Conservation (phyloP, 1,284 basidiomycete genomes). For the Pisolithus thermaeus region DNA sequence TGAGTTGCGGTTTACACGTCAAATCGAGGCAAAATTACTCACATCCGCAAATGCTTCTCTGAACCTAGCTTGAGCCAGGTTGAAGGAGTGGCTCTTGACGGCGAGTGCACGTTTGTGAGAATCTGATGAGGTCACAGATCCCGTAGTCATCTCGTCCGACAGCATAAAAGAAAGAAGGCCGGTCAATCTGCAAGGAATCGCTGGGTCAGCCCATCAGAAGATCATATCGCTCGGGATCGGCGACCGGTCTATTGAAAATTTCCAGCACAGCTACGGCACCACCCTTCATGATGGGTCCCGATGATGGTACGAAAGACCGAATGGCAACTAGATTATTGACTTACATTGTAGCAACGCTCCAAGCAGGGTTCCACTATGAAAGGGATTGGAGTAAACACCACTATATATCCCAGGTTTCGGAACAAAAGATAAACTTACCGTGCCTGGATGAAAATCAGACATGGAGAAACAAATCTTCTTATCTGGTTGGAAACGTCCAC, state of each 20-base stretch:
- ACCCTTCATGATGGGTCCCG: conserved; percentile 1
- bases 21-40: conserved; percentile 27
- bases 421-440: conserved; percentile 47
- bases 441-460: conserved; percentile 90
- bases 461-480: conserved; percentile 96
- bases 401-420: not conserved
- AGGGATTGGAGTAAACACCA: not conserved
- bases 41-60: conserved; percentile 83
- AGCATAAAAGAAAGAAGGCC: conserved; percentile 95
- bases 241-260: conserved; percentile 10
- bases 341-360: conserved; percentile 90
- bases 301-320: conserved; percentile 2
- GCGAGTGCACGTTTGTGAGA: conserved; percentile 78
- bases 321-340: conserved; percentile 25
- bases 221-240: not conserved
- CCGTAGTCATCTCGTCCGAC: conserved; percentile 94
- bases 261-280: too few relatives aligned
- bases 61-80: conserved; percentile 76
- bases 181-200: conserved; percentile 62
- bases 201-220: conserved; percentile 9
- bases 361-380: conserved; percentile 82
- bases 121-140: conserved; percentile 79
- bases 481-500: conserved; percentile 88
- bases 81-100: conserved; percentile 78
- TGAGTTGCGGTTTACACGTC: conserved; percentile 14